A percentile compares a stretch with the other conserved stretches of the same genome.
phyloP scores from a whole-genome alignment of 2,329 filamentous ascomycete genomes.

The Xylariaceae sp. region DNA sequence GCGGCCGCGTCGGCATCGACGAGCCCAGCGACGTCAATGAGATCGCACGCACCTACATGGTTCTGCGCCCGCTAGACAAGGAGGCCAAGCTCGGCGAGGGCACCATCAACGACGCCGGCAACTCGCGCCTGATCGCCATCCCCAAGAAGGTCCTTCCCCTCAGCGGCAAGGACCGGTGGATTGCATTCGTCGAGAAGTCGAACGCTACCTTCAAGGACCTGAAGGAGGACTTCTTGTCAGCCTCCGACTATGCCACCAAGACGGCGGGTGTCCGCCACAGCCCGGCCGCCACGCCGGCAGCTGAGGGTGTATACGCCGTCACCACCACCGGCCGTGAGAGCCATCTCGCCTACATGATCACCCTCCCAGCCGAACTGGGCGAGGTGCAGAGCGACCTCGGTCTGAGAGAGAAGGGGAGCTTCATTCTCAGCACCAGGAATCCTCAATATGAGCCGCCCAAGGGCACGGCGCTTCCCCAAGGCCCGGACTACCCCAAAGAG shows the following conservation, averaged over 20 bases:
- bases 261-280: conserved; percentile 61
- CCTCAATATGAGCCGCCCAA: conserved; percentile 61
- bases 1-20: conserved; percentile 66
- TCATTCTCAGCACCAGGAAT: conserved; percentile 74
- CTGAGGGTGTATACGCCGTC: conserved; percentile 79
- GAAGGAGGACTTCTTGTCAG: conserved; percentile 63
- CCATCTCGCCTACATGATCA: conserved; percentile 74
- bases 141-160: conserved; percentile 79
- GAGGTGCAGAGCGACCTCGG: conserved; percentile 72
- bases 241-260: conserved; percentile 66
- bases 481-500: conserved; percentile 63
- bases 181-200: conserved; percentile 76
- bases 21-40: conserved; percentile 63
- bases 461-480: conserved; percentile 54
- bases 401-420: conserved; percentile 63
- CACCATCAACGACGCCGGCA: conserved; percentile 41
- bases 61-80: conserved; percentile 64
- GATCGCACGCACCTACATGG: conserved; percentile 69
- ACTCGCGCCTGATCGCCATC: conserved; percentile 66
- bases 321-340: conserved; percentile 63
- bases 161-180: conserved; percentile 61
- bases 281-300: conserved; percentile 66
- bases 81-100: conserved; percentile 59
- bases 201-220: conserved; percentile 58
- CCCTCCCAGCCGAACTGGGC: conserved; percentile 60